Evolutionary conservation across 345 rosid genomes (phyloP).

Genomic region (Isatis tinctoria): DNA sequence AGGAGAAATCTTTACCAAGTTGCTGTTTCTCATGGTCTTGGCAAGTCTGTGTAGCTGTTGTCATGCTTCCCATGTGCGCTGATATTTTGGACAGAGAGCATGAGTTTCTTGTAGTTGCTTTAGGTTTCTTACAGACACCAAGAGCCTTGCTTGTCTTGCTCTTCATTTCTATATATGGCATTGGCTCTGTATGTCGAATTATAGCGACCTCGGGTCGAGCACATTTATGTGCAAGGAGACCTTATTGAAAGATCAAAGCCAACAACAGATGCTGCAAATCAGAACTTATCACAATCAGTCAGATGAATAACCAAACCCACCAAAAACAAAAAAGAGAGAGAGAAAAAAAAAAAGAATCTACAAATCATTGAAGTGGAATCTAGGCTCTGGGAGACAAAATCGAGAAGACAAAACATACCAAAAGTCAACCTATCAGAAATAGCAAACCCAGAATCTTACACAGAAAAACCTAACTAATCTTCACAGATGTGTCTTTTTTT

Average conservation of each 20-base stretch:
- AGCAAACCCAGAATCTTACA: conserved; percentile 25
- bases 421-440: conserved; percentile 22
- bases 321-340: background rate
- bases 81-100: conserved; percentile 20
- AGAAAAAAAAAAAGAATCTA: background rate
- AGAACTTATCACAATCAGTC: background rate
- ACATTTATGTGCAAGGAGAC: background rate
- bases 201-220: conserved; percentile 4
- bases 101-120: conserved; percentile 11
- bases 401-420: background rate
- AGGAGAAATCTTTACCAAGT: conserved; percentile 12
- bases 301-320: background rate
- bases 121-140: conserved; percentile 36
- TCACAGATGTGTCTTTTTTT: background rate
- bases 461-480: background rate
- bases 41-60: background rate
- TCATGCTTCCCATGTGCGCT: conserved; percentile 11
- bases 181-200: conserved; percentile 24
- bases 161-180: conserved; percentile 38
- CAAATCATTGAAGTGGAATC: background rate
- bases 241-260: conserved; percentile 10
- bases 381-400: conserved; percentile 1
- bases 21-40: background rate
- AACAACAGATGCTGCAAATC: conserved; percentile 23
- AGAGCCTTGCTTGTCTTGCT: conserved; percentile 35